Base-by-base conservation (phyloP, 2,329 filamentous ascomycete genomes). In the Pestalotiopsis sp. region DNA sequence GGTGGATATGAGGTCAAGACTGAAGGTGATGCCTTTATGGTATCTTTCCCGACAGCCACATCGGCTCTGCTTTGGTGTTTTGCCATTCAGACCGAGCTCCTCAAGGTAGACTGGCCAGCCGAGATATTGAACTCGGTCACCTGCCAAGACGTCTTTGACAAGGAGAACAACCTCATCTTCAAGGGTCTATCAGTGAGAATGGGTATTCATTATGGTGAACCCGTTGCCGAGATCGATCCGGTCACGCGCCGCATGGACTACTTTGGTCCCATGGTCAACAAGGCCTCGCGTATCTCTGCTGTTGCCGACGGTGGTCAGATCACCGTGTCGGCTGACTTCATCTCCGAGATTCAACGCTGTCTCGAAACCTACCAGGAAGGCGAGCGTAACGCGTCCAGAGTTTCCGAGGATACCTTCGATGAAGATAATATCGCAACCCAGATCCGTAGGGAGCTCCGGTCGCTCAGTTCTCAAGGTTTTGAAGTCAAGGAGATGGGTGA, bases 1-100 rank as follows among this genome's bases (percentile, higher is more conserved):
- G 96, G 96, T 77, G 96, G 96, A 1, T 99, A 98, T 77, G 96
- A 99, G 82, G 96, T 99, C 80, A 99, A 99, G 86, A 99, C 96
- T 20, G 96, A 99, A 93, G 96, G 96, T 73, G 96, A 99, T 81
- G 96, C 96, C 9, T 99, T 99, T 77, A 98, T 99, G 95, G 96
- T 99, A 39, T 97, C 95, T 11, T 99, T 99, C 81, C 93, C 95
- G 1, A 98, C 96, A 0, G 94, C 96, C 2, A 98, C 96, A 1
- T 96, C 95, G 9, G 96, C 96, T 4, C 83, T 99, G 63, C 86
- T 99, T 7, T 99, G 96, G 96, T 97, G 92, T 75, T 99, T 99
- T 82, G 93, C 94, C 25, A 95, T 98, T 36, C 96, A 99, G 80
- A 91, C 91, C 73, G 88, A 92, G 75, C 88, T 99, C 3, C 88